These are phyloP conservation scores for Irpex sp. DNA, from an alignment of 1,284 basidiomycete species.

Conservation along the genomic window DNA sequence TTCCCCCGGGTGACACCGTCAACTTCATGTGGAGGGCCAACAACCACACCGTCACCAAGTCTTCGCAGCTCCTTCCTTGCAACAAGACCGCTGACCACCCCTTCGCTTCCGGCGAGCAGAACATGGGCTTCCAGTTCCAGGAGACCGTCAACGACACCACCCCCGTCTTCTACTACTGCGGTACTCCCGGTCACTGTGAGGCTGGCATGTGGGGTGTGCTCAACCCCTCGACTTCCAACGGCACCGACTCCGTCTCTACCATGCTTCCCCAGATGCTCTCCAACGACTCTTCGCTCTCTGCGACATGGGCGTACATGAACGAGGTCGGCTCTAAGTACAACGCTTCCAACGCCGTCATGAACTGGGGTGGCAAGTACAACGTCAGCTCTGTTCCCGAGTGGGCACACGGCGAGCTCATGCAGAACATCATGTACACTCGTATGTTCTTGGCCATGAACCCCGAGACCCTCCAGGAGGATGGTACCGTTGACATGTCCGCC, in stretches of 20 bases:
- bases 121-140: conserved; percentile 61
- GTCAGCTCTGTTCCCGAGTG: conserved; percentile 50
- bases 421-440: conserved; percentile 62
- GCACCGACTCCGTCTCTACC: conserved; percentile 41
- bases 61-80: conserved; percentile 60
- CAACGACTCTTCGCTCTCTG: conserved; percentile 50
- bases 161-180: conserved; percentile 72
- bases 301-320: conserved; percentile 49
- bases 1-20: conserved; percentile 71
- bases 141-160: conserved; percentile 70
- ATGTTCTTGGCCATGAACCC: conserved; percentile 60
- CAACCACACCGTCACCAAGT: conserved; percentile 77
- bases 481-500: conserved; percentile 47
- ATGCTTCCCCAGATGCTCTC: conserved; percentile 49
- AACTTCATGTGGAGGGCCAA: conserved; percentile 71
- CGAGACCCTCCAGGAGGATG: conserved; percentile 48
- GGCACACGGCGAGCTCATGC: conserved; percentile 44
- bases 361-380: conserved; percentile 64
- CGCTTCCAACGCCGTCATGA: conserved; percentile 34
- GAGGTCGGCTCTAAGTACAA: conserved; percentile 43
- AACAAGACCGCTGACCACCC: conserved; percentile 59
- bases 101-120: conserved; percentile 63
- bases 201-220: conserved; percentile 83
- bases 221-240: conserved; percentile 51
- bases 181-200: conserved; percentile 60